These are phyloP conservation scores for Penicillium verhagenii DNA, from an alignment of 495 filamentous ascomycete genomes.

Conservation along the genomic window DNA sequence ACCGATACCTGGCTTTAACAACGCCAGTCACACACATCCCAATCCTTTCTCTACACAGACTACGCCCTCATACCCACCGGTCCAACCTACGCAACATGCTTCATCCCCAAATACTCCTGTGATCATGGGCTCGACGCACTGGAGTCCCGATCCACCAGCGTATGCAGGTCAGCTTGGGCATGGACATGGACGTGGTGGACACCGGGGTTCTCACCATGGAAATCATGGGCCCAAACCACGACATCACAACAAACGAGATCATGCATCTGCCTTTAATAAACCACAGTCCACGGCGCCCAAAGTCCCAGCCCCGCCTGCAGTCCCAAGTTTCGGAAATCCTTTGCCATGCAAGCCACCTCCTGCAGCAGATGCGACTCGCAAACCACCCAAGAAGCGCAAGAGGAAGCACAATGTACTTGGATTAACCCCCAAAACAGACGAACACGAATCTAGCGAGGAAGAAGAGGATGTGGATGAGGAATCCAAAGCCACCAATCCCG, in stretches of 20 bases:
- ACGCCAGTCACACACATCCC: slow-evolving; percentile 20
- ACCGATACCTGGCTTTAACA: slow-evolving; percentile 32
- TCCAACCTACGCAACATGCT: slow-evolving; percentile 25
- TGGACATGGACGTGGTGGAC: slow-evolving; percentile 9
- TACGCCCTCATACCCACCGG: slow-evolving; percentile 26
- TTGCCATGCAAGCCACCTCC: slow-evolving; percentile 62
- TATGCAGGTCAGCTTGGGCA: slow-evolving; percentile 26
- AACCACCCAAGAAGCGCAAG: slow-evolving; percentile 69
- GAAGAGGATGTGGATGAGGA: slow-evolving; percentile 76
- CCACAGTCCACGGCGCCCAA: slow-evolving; percentile 35
- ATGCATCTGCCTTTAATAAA: slow-evolving; percentile 43
- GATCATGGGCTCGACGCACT: slow-evolving; percentile 57
- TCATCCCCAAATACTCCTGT: slow-evolving; percentile 38
- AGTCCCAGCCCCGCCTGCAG: slow-evolving; percentile 52
- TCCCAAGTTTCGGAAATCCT: slow-evolving; percentile 62
- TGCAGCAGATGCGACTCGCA: slow-evolving; percentile 35
- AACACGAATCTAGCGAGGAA: slow-evolving; percentile 67
- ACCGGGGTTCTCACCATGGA: slow-evolving; percentile 43
- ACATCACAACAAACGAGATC: slow-evolving; percentile 39
- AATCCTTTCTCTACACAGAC: slow-evolving; percentile 23
- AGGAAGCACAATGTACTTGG: slow-evolving; percentile 76
- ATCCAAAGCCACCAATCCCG: slow-evolving; percentile 43
- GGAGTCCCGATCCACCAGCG: slow-evolving; percentile 49
- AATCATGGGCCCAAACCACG: slow-evolving; percentile 38
- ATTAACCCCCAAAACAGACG: slow-evolving; percentile 70